Evolutionary conservation across 163 green algal species (phyloP).

Genomic region (Chloromonas sp.): DNA sequence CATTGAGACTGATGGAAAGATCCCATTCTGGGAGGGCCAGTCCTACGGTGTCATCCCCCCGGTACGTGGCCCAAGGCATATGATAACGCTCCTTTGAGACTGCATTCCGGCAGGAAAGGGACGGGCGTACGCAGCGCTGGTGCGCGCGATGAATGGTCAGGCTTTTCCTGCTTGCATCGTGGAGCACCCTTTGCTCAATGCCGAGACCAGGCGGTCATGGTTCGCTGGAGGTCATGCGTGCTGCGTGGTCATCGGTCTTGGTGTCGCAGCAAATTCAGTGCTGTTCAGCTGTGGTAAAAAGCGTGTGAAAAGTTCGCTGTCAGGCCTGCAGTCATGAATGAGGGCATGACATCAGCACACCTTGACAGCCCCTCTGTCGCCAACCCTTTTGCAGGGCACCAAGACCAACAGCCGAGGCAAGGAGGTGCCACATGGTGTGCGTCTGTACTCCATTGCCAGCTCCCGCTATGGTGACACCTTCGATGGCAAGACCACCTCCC

Average conservation of each 20-base stretch:
- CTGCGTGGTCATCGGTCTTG: too few species aligned
- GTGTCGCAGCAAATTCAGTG: too few species aligned
- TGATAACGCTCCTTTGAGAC: not conserved
- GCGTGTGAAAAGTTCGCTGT: too few species aligned
- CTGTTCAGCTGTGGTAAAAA: too few species aligned
- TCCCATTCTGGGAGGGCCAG: conserved; percentile 97
- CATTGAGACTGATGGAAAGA: conserved; percentile 86
- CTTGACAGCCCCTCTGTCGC: too few species aligned
- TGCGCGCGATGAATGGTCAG: not conserved
- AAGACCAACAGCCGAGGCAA: conserved; percentile 95
- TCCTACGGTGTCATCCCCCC: conserved; percentile 98
- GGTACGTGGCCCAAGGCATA: conserved; percentile 30
- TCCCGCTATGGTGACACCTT: conserved; percentile 94
- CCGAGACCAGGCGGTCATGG: too few species aligned
- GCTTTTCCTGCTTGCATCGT: not conserved
- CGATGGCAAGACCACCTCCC: conserved; percentile 90
- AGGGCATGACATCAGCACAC: too few species aligned
- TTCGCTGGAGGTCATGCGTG: too few species aligned
- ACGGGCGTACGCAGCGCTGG: not conserved
- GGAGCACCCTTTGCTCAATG: too few species aligned
- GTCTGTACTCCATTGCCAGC: conserved; percentile 98
- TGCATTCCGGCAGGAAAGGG: not conserved
- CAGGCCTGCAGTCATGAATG: too few species aligned
- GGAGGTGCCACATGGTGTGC: conserved; percentile 87
- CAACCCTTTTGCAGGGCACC: conserved; percentile 54